Percentiles rank a stretch among this genome's conserved stretches.
Conservation (phyloP, 371 early-diverging fungal species). For the Apophysomyces variabilis region DNA sequence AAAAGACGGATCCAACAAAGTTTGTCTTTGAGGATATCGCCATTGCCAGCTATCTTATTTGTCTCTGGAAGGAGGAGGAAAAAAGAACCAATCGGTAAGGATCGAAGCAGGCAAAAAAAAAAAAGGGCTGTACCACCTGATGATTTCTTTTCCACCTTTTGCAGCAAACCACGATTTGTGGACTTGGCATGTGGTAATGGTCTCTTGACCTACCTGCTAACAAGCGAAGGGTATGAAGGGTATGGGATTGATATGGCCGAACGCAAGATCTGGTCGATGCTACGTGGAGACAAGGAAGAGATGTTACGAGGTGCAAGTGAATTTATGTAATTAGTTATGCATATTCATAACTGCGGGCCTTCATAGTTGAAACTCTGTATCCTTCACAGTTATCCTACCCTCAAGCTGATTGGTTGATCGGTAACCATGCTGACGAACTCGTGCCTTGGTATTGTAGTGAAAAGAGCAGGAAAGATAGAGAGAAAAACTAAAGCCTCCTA, state of each 20-base stretch:
- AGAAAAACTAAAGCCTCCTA: conserved; percentile 10
- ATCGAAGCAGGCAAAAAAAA: background rate
- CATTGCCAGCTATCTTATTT: conserved; percentile 81
- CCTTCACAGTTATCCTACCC: conserved; percentile 57
- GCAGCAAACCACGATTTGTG: conserved; percentile 68
- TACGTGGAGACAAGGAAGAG: conserved; percentile 32
- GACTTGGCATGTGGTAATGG: conserved; percentile 96
- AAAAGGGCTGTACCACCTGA: too few relatives aligned
- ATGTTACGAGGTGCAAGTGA: conserved; percentile 40
- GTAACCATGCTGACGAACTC: conserved; percentile 92
- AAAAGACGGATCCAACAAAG: conserved; percentile 83
- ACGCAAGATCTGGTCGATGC: conserved; percentile 77
- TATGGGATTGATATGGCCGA: conserved; percentile 79
- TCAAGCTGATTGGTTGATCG: conserved; percentile 81
- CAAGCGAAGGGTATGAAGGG: conserved; percentile 81
- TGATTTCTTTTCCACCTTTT: background rate
- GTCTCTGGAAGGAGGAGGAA: conserved; percentile 71
- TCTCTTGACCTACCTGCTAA: conserved; percentile 77
- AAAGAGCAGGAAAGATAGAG: conserved; percentile 14
- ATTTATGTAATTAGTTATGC: background rate
- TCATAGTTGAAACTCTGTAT: conserved; percentile 61
- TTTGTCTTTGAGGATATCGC: conserved; percentile 88
- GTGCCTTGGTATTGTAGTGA: conserved; percentile 72
- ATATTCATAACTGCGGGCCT: conserved; percentile 24
- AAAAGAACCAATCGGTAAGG: conserved; percentile 14